phyloP scores from a whole-genome alignment of 176 grass and related monocot species.

The Carex myosuroides region DNA sequence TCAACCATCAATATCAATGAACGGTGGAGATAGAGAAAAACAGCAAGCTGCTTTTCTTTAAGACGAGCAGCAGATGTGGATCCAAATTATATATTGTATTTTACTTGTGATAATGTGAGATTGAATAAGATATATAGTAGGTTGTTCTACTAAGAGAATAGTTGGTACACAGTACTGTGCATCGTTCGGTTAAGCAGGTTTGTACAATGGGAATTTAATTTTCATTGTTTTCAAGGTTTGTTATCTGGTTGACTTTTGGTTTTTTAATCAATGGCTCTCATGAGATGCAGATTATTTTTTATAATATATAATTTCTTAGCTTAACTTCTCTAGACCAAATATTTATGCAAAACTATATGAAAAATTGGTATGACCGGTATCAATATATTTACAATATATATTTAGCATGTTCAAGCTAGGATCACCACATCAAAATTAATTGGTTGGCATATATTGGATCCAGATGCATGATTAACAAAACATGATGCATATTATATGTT shows the following conservation, averaged over 20 bases:
- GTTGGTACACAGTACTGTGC: not conserved
- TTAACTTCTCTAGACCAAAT: not conserved
- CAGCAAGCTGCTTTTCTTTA: too few species aligned
- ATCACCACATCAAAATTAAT: not conserved
- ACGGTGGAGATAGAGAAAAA: too few species aligned
- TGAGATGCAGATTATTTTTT: not conserved
- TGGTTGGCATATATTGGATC: not conserved
- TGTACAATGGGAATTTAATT: not conserved
- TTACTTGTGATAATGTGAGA: conserved; percentile 11
- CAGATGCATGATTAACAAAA: not conserved
- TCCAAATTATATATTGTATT: too few species aligned
- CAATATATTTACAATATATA: not conserved
- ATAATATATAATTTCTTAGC: not conserved
- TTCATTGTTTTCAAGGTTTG: conserved; percentile 5
- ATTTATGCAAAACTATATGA: not conserved
- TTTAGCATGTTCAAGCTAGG: not conserved
- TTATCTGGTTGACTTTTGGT: not conserved
- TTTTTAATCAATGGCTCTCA: not conserved
- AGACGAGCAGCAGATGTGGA: too few species aligned
- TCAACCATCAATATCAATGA: too few species aligned
- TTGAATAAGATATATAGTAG: not conserved
- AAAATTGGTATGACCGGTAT: not conserved
- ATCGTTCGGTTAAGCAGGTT: not conserved
- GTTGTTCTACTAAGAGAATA: conserved; percentile 4
- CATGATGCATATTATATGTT: not conserved